Evolutionary conservation across 495 filamentous ascomycete species (phyloP), one percentile per base, ranked within the genome.

Genomic region (Tuber melanosporum): DNA sequence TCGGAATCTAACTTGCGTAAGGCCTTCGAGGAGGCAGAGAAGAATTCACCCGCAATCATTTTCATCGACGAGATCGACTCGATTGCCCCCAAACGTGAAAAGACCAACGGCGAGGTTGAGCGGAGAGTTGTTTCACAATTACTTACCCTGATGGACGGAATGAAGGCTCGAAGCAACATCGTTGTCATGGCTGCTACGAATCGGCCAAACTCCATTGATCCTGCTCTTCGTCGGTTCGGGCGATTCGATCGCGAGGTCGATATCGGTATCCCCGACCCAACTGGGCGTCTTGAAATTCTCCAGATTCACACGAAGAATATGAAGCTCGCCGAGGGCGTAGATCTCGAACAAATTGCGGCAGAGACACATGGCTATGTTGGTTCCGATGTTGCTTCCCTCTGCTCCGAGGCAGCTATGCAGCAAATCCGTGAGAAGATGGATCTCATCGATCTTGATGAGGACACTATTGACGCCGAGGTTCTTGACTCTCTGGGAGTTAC

Each of bases 391-490:
- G 95, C 95, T 57, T 97, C 95, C n/a, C 92, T 99, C 75, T 99
- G 95, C 87, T 98, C 95, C 17, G 95, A 99, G 86, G 95, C 96
- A 85, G 95, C 95, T 75, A 98, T 99, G 95, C 96, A 99, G 86
- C 96, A 98, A 87, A 99, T 99, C 84, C 94, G 95, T 87, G 95
- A 99, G 88, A 99, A 99, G 91, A 99, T 99, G 95, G 95, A 99
- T 85, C 90, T 99, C 79, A 99, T 99, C 79, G 95, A 99, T 85
- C 90, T 99, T 62, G 96, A 99, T 80, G 95, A 99, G 86, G 95
- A 99, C 82, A 99, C 95, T 71, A 98, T 99, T 77, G 95, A 99
- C 84, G 96, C 95, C 72, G 95, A 99, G 86, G 96, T 99, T 57
- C 89, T 99, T 72, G 96, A 99, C 86, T 97, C 95, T 44, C 90